phyloP scores from a whole-genome alignment of 371 early-diverging fungal species.

The Lichtheimia hyalospora region DNA sequence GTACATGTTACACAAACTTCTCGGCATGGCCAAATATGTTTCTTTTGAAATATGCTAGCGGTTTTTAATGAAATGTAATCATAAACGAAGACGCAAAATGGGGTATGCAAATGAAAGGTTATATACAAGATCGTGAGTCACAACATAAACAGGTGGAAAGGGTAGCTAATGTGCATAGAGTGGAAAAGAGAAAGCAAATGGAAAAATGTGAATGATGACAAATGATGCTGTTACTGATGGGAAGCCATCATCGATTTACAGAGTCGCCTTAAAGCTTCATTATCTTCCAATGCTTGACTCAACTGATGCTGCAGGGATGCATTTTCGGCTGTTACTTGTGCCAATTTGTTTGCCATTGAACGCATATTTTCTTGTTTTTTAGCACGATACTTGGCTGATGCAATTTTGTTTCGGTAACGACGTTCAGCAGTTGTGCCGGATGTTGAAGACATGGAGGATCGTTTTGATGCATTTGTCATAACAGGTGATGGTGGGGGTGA shows the following conservation, averaged over 20 bases:
- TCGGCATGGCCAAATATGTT: no score
- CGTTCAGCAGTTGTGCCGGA: slow-evolving; percentile 30
- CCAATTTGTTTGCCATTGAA: slow-evolving; percentile 42
- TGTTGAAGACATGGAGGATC: not conserved
- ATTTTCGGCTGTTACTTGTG: slow-evolving; percentile 35
- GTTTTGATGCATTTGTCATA: not conserved
- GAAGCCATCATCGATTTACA: slow-evolving; percentile 24
- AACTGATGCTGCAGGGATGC: slow-evolving; percentile 33
- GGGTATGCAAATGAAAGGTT: no score
- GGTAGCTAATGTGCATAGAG: not conserved
- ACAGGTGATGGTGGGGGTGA: slow-evolving; percentile 9
- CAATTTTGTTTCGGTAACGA: slow-evolving; percentile 52
- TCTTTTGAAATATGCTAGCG: no score
- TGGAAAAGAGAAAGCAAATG: not conserved
- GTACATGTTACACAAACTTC: no score
- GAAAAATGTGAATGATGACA: not conserved
- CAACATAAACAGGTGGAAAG: not conserved
- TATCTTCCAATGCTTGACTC: slow-evolving; percentile 35
- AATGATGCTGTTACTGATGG: not conserved
- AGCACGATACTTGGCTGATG: slow-evolving; percentile 54
- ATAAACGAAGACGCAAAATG: no score
- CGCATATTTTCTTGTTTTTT: slow-evolving; percentile 50
- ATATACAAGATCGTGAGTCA: not conserved
- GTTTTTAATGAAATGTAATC: no score
- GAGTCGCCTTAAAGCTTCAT: slow-evolving; percentile 31